Conservation (phyloP, 768 basidiomycete genomes). For the Leccinum boreale region DNA sequence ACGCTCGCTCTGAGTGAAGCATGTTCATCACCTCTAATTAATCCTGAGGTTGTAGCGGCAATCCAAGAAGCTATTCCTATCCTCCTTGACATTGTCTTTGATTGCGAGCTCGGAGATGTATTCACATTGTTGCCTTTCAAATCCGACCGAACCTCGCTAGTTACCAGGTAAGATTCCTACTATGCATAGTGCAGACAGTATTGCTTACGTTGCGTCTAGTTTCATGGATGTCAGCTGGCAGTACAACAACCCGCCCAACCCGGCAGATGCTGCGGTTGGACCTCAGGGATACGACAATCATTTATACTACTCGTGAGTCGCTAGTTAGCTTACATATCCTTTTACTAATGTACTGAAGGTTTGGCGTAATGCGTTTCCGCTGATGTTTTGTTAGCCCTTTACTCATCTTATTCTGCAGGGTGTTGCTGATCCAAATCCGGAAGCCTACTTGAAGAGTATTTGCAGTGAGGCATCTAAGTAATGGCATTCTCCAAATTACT, state of each 20-base stretch:
- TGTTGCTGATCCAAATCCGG: slow-evolving; percentile 60
- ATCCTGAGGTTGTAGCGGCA: slow-evolving; percentile 30
- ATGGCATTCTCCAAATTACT: background rate
- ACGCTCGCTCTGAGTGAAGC: slow-evolving; percentile 31
- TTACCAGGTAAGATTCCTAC: slow-evolving; percentile 35
- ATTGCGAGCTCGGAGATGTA: slow-evolving; percentile 18
- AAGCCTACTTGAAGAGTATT: slow-evolving; percentile 62
- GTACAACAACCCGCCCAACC: slow-evolving; percentile 63
- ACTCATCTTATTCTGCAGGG: slow-evolving; percentile 41
- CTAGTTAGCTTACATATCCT: background rate
- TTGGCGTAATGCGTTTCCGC: slow-evolving; percentile 44
- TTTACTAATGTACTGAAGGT: slow-evolving; percentile 36
- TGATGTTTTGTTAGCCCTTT: background rate
- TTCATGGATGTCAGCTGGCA: slow-evolving; percentile 87
- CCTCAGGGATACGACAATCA: slow-evolving; percentile 79
- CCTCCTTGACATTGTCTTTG: slow-evolving; percentile 27
- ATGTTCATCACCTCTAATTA: slow-evolving; percentile 21
- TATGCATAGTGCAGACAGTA: background rate
- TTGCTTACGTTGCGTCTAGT: slow-evolving; percentile 34
- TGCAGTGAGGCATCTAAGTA: slow-evolving; percentile 53
- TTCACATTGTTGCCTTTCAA: slow-evolving; percentile 23
- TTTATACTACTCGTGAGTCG: slow-evolving; percentile 65
- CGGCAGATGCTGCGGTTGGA: slow-evolving; percentile 63
- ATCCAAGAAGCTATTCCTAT: slow-evolving; percentile 37
- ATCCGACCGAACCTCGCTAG: slow-evolving; percentile 26